Base-by-base conservation (phyloP, 164 flowering plant genomes). In the Sextonia rubra region DNA sequence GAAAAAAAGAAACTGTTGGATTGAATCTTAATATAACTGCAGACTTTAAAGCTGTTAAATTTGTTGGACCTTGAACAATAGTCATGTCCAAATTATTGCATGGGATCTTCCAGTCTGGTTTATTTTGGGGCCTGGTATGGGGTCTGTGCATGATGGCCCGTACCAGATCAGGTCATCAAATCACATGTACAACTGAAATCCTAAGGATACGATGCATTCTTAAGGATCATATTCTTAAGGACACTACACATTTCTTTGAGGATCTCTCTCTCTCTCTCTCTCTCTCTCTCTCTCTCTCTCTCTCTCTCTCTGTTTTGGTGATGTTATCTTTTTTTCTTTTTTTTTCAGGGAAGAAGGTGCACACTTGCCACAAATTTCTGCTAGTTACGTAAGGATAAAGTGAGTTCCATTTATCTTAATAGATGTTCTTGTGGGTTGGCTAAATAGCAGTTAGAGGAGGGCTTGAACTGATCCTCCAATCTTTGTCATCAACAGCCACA, bases 311-410 rank as follows among this genome's bases (percentile, higher is more conserved):
- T 61, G 47, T 47, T 68, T 60, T 26, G n/a, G n/a, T 76, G 70
- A 69, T 65, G 71, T 4, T 29, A 24, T 52, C 64, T 69, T 81
- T 74, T 32, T 47, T 81, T 7, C 82, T 47, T 66, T 68, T 32
- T 27, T 47, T 49, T 49, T 3, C 87, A 95, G 99, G 92, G 87
- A 86, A 78, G 87, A 85, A 75, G 72, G 66, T 74, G 78, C 81
- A 56, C 78, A 82, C 24, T 70, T 88, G 79, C 90, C 90, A 3
- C 90, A 88, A 79, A 83, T 88, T 66, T 71, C 89, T 66, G 75
- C 83, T 1, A 69, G 71, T 78, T 88, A 83, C 79, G 76, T 88
- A 77, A 83, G 86, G 78, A 82, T 85, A 48, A 84, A 79, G 92
- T 92, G 78, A 90, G 97, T 89, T 74, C 22, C 7, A 69, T 74